Conservation (phyloP, 164 flowering plant genomes). For the Macadamia tetraphylla region DNA sequence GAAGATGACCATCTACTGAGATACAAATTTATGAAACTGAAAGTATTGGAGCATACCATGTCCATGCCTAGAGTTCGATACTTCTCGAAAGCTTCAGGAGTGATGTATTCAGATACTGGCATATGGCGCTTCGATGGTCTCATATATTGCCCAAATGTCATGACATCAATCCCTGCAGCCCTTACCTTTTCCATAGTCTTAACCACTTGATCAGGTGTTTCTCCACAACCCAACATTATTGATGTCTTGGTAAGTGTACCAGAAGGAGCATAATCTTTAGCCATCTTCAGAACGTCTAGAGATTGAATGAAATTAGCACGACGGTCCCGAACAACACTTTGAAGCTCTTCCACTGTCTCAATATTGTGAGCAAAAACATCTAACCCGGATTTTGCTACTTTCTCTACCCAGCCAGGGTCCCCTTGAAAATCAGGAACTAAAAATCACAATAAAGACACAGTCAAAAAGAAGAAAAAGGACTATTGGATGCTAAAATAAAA, state of each 20-base stretch:
- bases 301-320: conserved; percentile 96
- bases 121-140: conserved; percentile 99
- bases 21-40: neutral
- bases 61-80: conserved; percentile 77
- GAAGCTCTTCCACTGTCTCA: conserved; percentile 98
- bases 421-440: conserved; percentile 97
- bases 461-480: neutral
- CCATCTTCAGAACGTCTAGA: conserved; percentile 71
- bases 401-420: conserved; percentile 69
- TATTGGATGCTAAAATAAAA: neutral
- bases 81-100: conserved; percentile 92
- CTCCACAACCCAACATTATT: conserved; percentile 96
- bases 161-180: conserved; percentile 93
- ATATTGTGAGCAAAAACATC: conserved; percentile 97
- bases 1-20: neutral
- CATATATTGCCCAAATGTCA: conserved; percentile 96
- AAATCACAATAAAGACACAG: neutral
- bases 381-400: conserved; percentile 79
- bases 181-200: conserved; percentile 94
- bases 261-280: conserved; percentile 73
- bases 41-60: conserved; percentile 47
- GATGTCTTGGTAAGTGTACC: conserved; percentile 96
- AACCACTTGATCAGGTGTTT: conserved; percentile 90
- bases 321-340: conserved; percentile 72
- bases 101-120: conserved; percentile 89